phyloP scores from a whole-genome alignment of 345 rosid genomes.

The Melaleuca alternifolia region DNA sequence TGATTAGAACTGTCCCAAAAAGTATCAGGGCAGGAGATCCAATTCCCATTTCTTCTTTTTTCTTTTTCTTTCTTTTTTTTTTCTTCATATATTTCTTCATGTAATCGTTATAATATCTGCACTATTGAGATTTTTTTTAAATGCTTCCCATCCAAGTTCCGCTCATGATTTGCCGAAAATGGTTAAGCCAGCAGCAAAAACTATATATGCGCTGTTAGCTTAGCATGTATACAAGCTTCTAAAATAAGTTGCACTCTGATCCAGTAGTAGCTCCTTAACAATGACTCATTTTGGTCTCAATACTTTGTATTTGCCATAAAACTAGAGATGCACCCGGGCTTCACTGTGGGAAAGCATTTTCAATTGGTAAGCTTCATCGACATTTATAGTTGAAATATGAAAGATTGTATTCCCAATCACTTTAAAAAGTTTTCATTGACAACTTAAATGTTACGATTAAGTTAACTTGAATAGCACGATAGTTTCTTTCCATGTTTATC shows the following conservation, averaged over 20 bases:
- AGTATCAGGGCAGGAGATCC: too few species aligned
- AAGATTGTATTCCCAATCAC: neutral
- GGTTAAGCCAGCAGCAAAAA: neutral
- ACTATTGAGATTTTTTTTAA: neutral
- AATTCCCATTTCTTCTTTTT: neutral
- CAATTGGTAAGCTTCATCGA: neutral
- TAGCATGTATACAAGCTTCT: neutral
- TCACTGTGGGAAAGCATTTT: neutral
- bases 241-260: neutral
- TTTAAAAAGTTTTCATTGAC: too few species aligned
- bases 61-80: neutral
- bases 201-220: neutral
- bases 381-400: neutral
- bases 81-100: neutral
- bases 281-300: neutral
- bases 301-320: neutral
- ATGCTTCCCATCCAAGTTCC: neutral
- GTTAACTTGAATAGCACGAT: neutral
- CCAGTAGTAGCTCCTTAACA: neutral
- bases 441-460: too few species aligned
- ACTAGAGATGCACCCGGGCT: neutral
- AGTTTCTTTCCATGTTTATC: neutral
- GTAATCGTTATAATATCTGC: neutral
- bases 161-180: neutral
- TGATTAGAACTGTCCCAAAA: too few species aligned